A percentile compares a stretch with the other conserved stretches of the same genome.
Evolutionary conservation across 495 filamentous ascomycete genomes (phyloP).

Genomic region (Platismatia glauca): DNA sequence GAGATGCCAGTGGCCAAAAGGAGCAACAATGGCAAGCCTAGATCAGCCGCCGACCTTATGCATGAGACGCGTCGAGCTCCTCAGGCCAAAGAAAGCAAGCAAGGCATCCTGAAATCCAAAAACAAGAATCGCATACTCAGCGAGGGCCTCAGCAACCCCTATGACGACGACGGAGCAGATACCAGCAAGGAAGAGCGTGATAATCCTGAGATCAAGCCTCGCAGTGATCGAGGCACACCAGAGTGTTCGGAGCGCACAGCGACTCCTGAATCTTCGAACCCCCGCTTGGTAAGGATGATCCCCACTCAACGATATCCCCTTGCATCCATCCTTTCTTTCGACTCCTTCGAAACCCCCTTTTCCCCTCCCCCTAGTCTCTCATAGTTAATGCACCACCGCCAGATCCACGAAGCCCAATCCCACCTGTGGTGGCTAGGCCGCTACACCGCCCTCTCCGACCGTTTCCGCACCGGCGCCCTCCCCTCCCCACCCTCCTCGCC

Average conservation of each 20-base stretch:
- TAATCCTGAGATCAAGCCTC: not conserved
- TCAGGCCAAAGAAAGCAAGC: not conserved
- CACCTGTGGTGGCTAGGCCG: conserved; percentile 48
- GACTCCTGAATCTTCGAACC: conserved; percentile 3
- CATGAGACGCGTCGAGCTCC: not conserved
- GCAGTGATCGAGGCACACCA: not conserved
- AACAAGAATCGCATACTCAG: not conserved
- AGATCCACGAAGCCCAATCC: conserved; percentile 19
- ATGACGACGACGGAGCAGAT: not conserved
- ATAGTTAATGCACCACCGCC: conserved; percentile 11
- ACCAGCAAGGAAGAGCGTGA: not conserved
- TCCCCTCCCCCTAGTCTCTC: not conserved
- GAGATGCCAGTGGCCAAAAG: not conserved
- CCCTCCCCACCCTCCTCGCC: conserved; percentile 20
- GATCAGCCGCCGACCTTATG: not conserved
- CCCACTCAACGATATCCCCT: not conserved
- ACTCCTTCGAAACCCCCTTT: not conserved
- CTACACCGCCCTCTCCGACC: conserved; percentile 45
- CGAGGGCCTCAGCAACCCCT: not conserved
- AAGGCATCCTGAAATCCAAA: not conserved
- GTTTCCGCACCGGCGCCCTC: conserved; percentile 38
- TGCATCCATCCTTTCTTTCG: not conserved
- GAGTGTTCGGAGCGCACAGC: not conserved
- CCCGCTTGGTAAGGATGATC: conserved; percentile 10
- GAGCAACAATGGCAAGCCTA: not conserved